phyloP scores from a whole-genome alignment of 495 filamentous ascomycete species.

The Parathielavia hyrcaniae region DNA sequence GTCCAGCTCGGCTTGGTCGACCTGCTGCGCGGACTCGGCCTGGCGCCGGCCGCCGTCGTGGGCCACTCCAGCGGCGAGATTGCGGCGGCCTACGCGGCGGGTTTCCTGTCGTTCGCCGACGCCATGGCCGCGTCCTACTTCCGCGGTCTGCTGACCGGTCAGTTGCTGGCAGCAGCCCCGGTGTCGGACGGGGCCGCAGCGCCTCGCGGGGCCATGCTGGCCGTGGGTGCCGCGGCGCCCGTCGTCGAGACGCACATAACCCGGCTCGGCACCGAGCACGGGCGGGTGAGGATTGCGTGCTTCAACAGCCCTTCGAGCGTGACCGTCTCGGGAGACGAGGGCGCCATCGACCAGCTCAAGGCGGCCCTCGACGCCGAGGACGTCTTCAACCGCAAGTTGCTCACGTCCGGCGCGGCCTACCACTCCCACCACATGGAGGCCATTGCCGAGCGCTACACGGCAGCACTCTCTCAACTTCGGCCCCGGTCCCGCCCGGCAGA shows the following conservation, averaged over 20 bases:
- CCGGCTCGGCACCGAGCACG: too few species aligned
- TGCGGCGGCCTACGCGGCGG: slow-evolving; percentile 39
- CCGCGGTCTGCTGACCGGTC: slow-evolving; percentile 28
- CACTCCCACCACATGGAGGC: slow-evolving; percentile 42
- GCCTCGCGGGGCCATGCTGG: slow-evolving; percentile 45
- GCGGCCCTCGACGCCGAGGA: slow-evolving; percentile 23
- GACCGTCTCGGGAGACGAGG: slow-evolving; percentile 41
- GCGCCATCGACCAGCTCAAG: slow-evolving; percentile 33
- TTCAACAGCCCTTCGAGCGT: slow-evolving; percentile 44
- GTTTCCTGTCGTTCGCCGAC: slow-evolving; percentile 36
- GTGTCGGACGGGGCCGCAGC: background rate
- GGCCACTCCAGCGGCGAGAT: slow-evolving; percentile 62
- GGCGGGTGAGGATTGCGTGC: slow-evolving; percentile 35
- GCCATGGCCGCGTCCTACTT: slow-evolving; percentile 45
- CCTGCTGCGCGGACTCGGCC: slow-evolving; percentile 41
- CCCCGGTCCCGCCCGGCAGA: too few species aligned
- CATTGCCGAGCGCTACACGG: slow-evolving; percentile 38
- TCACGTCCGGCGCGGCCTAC: slow-evolving; percentile 39
- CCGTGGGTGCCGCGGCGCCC: slow-evolving; percentile 5
- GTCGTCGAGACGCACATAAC: background rate
- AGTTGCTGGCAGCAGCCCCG: too few species aligned
- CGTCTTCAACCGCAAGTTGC: slow-evolving; percentile 35
- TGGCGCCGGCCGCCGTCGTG: slow-evolving; percentile 44
- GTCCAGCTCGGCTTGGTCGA: slow-evolving; percentile 49
- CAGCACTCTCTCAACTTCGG: too few species aligned